Evolutionary conservation across 2,329 filamentous ascomycete genomes (phyloP), one percentile per base, ranked within the genome.

Genomic region (Neurospora sp.): DNA sequence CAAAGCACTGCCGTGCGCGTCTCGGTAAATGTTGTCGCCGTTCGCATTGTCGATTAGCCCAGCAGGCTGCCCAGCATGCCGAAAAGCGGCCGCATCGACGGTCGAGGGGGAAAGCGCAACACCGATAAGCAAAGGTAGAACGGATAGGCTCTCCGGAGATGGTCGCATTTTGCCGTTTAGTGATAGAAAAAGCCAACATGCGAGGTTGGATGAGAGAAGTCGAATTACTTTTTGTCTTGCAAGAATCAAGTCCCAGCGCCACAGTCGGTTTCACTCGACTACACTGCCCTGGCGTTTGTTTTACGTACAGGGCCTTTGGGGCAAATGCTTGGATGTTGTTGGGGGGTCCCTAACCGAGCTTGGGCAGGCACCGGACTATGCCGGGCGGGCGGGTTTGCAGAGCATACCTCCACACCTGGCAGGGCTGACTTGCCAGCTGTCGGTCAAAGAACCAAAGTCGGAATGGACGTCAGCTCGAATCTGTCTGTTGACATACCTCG

Each of bases 1-100:
- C 67, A 86, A 86, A 66, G 81, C 73, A 67, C 72, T 71, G 66
- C 71, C 68, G 66, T 52, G 12, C 68, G 69, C 41, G n/a, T 71
- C 73, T 62, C 28, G 52, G 15, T 70, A 66, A 46, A 66, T 70
- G 40, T 36, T 57, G 36, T 74, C 62, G 66, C 40, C 67, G 39
- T 76, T 36, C 52, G 52, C 28, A 10, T 17, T n/a, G 52, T n/a
- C 52, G 52, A 62, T 36, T 6, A 17, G 28, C 36, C 52, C 52
- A 62, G 28, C 28, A 17, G 28, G 52, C 4, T 62, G 52, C 2
- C 52, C 52, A 17, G 52, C 70, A 66, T 73, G 69, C n/a, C 38
- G 67, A 43, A 72, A 68, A 43, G 69, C 68, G 28, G 73, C 74
- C 23, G 72, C 73, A 65, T 33, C 66, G 36, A 57, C 69, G 6